Percentiles rank a stretch among this genome's conserved stretches.
These are phyloP conservation scores for Cytospora chrysosperma DNA, from an alignment of 2,329 filamentous ascomycete species.

Conservation along the genomic window DNA sequence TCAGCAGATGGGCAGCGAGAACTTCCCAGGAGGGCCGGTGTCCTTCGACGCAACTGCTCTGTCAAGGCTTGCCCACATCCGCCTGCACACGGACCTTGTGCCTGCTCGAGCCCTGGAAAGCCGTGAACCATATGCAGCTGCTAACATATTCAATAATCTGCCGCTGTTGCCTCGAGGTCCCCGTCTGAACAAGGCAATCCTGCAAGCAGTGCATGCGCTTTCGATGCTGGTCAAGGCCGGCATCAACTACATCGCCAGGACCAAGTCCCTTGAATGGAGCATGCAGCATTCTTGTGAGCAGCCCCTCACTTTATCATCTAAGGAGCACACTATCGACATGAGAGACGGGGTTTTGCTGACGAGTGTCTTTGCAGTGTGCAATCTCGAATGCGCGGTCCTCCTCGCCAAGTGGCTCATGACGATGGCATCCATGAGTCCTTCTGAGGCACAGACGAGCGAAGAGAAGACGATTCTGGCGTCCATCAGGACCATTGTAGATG, in stretches of 20 bases:
- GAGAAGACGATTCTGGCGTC: constrained; percentile 56
- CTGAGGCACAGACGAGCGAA: constrained; percentile 50
- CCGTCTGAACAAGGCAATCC: constrained; percentile 61
- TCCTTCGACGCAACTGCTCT: constrained; percentile 65
- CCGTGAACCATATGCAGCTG: constrained; percentile 61
- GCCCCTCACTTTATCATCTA: background rate
- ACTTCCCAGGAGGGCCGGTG: constrained; percentile 58
- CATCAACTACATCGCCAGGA: constrained; percentile 61
- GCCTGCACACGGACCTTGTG: constrained; percentile 64
- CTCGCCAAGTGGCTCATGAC: constrained; percentile 62
- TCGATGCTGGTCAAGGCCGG: constrained; percentile 65
- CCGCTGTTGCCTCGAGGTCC: constrained; percentile 58
- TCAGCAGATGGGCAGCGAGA: constrained; percentile 48
- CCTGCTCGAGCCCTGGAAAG: constrained; percentile 64
- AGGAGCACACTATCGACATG: background rate
- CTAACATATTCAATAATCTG: constrained; percentile 57
- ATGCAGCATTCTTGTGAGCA: constrained; percentile 60
- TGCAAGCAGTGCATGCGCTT: constrained; percentile 67
- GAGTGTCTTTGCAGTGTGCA: constrained; percentile 47
- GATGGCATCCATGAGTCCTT: constrained; percentile 50
- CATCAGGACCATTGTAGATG: constrained; percentile 58
- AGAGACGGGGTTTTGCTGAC: background rate
- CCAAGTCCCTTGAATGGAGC: constrained; percentile 62
- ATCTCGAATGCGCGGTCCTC: constrained; percentile 61
- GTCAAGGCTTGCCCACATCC: constrained; percentile 60